Evolutionary conservation across 306 rosid species (phyloP).

Genomic region (Trifolium dubium): DNA sequence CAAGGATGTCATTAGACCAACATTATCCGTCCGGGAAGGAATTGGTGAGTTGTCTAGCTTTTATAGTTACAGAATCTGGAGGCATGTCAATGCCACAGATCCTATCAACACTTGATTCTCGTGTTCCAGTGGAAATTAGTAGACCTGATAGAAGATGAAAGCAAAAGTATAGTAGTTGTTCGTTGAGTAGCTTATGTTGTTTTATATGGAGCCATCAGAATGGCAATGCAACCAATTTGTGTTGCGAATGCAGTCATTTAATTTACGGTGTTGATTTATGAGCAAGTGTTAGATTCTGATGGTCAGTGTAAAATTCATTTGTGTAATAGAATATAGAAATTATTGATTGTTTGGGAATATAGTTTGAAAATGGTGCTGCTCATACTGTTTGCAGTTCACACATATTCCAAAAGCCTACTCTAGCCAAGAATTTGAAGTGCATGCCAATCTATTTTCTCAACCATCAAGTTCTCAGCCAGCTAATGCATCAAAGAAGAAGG

Average conservation of each 20-base stretch:
- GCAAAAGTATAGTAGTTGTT: conserved; percentile 39
- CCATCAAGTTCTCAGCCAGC: too few species aligned
- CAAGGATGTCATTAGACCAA: conserved; percentile 88
- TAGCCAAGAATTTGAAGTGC: conserved; percentile 11
- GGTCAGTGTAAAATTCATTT: conserved; percentile 53
- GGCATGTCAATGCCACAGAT: conserved; percentile 99
- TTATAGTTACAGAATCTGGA: conserved; percentile 52
- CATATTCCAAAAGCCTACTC: not conserved
- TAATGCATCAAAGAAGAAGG: too few species aligned
- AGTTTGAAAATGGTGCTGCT: conserved; percentile 39
- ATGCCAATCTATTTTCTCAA: not conserved
- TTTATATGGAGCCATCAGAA: too few species aligned
- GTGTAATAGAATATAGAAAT: conserved; percentile 55
- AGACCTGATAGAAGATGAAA: conserved; percentile 66
- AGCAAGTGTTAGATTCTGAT: conserved; percentile 46
- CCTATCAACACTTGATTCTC: conserved; percentile 69
- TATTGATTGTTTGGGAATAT: conserved; percentile 53
- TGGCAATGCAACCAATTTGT: conserved; percentile 32
- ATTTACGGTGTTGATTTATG: conserved; percentile 39
- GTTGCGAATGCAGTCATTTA: conserved; percentile 36
- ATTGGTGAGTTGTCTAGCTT: conserved; percentile 73
- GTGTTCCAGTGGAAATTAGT: conserved; percentile 49
- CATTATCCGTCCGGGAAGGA: conserved; percentile 96
- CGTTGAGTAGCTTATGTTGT: too few species aligned
- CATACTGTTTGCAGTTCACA: not conserved